Base-by-base conservation (phyloP, 1,139 yeast genomes). In the Yamadazyma sp. region DNA sequence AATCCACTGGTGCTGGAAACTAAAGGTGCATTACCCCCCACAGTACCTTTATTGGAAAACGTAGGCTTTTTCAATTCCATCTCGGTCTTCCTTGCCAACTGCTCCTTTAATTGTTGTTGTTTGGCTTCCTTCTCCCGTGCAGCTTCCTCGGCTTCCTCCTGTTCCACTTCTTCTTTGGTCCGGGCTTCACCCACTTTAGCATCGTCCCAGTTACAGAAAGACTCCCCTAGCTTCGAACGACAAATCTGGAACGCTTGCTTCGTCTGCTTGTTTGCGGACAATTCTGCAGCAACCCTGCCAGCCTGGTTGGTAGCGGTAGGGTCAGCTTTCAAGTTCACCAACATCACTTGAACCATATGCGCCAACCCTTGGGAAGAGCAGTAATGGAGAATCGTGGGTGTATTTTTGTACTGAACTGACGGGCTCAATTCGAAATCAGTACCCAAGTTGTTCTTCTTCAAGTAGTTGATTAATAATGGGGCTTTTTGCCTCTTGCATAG, bases 311-410 rank as follows among this genome's bases (percentile, higher is more conserved):
- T 44, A 2, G 76, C 46, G 0, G 82, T 67, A 0, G 96, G 95
- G 47, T 87, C 83, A 1, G 89, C 87, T 43, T 83, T 81, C 44
- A 87, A 61, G 39, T 77, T 82, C 9, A 75, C 69, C 26, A 92
- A 59, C 35, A 94, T 64, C 0, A 81, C 71, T 30, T 78, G 75
- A 4, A 87, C 80, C 74, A 89, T 81, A 49, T 83, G 87, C 33
- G 73, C 69, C 11, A 83, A 64, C 1, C 87, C 87, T 39, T 81
- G 70, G 4, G 82, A 69, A 0, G 97, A 66, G 0, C 96, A 94
- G 58, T 69, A 88, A 56, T 89, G 96, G 25, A 94, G 68, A 41
- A 87, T 61, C 0, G 95, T 86, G 2, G 98, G 96, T 0, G 85
- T 74, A 16, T 69, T 66, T 4, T 59, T 49, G 50, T 73, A 84